Percentiles rank a stretch among this genome's conserved stretches.
Conservation (phyloP, 176 grass and related monocot genomes). For the Phragmites australis region DNA sequence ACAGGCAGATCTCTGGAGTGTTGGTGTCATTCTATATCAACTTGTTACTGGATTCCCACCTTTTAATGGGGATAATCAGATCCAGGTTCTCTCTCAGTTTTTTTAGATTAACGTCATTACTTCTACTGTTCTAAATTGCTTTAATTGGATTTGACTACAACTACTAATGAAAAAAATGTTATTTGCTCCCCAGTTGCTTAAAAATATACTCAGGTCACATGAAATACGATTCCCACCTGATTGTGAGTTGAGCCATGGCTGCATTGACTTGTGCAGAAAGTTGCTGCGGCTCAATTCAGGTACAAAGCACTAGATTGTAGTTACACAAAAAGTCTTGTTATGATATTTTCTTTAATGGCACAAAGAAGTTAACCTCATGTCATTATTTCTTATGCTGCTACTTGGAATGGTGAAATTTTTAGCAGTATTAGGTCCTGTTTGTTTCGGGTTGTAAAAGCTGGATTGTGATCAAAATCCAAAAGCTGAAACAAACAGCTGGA, state of each 20-base stretch:
- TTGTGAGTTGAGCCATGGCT: slow-evolving; percentile 64
- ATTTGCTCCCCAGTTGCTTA: slow-evolving; percentile 56
- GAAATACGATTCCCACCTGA: slow-evolving; percentile 67
- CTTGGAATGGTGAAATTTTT: slow-evolving; percentile 11
- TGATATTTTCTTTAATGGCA: neutral
- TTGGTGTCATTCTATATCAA: slow-evolving; percentile 97
- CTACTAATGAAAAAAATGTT: slow-evolving; percentile 29
- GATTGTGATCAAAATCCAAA: too few relatives aligned
- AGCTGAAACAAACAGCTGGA: too few relatives aligned
- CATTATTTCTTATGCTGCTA: slow-evolving; percentile 23
- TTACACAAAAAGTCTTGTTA: neutral
- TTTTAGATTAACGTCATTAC: slow-evolving; percentile 10
- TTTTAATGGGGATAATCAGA: slow-evolving; percentile 85
- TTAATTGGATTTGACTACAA: slow-evolving; percentile 7
- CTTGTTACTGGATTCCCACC: slow-evolving; percentile 89
- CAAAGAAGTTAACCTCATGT: neutral
- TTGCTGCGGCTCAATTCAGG: slow-evolving; percentile 85
- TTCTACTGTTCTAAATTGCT: slow-evolving; percentile 5
- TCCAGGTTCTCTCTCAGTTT: slow-evolving; percentile 62
- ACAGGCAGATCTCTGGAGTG: slow-evolving; percentile 99
- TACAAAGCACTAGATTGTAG: slow-evolving; percentile 31
- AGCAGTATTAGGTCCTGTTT: too few relatives aligned
- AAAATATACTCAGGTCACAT: slow-evolving; percentile 73
- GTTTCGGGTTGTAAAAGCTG: too few relatives aligned
- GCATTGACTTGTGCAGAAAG: slow-evolving; percentile 90